phyloP scores from a whole-genome alignment of 31 red algal species.

The Endocladia muricata region DNA sequence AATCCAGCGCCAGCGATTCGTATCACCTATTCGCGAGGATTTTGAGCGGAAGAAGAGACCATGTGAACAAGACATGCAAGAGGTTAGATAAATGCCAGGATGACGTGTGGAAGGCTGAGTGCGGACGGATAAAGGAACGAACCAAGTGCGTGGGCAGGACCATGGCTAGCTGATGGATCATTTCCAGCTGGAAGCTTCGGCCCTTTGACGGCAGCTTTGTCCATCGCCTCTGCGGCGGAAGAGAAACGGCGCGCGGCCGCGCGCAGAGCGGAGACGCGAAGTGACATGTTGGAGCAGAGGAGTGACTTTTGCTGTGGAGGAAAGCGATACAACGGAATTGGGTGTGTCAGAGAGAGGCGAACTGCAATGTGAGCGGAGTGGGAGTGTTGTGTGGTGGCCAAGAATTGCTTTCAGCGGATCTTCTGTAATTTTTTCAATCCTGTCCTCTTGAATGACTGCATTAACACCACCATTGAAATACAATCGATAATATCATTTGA shows the following conservation, averaged over 20 bases:
- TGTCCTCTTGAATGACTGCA: too few species aligned
- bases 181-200: constrained; percentile 48
- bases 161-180: constrained; percentile 42
- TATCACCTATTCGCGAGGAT: constrained; percentile 16
- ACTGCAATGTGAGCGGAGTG: too few species aligned
- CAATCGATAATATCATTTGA: too few species aligned
- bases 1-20: constrained; percentile 45
- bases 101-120: neutral
- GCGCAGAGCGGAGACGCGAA: neutral
- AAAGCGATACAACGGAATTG: too few species aligned
- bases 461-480: too few species aligned
- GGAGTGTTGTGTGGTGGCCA: too few species aligned
- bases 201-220: constrained; percentile 3
- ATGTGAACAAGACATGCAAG: neutral
- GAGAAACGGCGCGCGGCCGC: constrained; percentile 10
- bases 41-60: neutral
- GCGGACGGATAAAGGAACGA: constrained; percentile 7
- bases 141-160: constrained; percentile 23
- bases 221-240: constrained; percentile 3
- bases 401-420: too few species aligned
- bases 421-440: too few species aligned
- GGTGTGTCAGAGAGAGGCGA: too few species aligned
- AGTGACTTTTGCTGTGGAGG: neutral
- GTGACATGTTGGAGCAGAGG: neutral
- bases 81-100: neutral